Evolutionary conservation across 2,329 filamentous ascomycete genomes (phyloP).

Genomic region (Reticulascus tulasneorum): DNA sequence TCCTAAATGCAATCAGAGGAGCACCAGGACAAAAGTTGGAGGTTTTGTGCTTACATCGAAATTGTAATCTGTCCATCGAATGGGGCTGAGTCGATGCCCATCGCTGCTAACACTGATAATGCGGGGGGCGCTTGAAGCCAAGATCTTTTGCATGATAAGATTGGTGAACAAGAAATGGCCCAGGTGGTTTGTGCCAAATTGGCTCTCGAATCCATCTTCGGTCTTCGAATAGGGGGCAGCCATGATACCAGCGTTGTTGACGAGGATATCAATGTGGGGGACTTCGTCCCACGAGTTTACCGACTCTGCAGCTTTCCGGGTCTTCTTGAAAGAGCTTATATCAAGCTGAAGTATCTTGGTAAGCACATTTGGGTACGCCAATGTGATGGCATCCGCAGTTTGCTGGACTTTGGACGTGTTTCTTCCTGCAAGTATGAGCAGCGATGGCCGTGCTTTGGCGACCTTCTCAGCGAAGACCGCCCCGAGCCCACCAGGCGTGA

Average conservation of each 20-base stretch:
- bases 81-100: slow-evolving; percentile 35
- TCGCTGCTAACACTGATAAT: slow-evolving; percentile 42
- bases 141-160: slow-evolving; percentile 26
- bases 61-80: slow-evolving; percentile 40
- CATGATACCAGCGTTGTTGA: slow-evolving; percentile 43
- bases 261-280: slow-evolving; percentile 32
- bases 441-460: slow-evolving; percentile 32
- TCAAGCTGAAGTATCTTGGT: slow-evolving; percentile 32
- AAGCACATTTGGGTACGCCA: slow-evolving; percentile 25
- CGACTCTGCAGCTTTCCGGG: slow-evolving; percentile 33
- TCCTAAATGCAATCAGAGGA: neutral
- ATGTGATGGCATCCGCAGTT: slow-evolving; percentile 30
- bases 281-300: slow-evolving; percentile 29
- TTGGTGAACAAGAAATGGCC: slow-evolving; percentile 37
- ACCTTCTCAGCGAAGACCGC: slow-evolving; percentile 30
- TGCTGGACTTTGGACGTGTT: slow-evolving; percentile 33
- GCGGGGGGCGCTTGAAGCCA: slow-evolving; percentile 21
- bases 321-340: slow-evolving; percentile 32
- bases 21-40: neutral
- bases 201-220: slow-evolving; percentile 34
- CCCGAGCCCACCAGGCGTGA: slow-evolving; percentile 35
- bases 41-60: slow-evolving; percentile 27
- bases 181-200: slow-evolving; percentile 33
- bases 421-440: slow-evolving; percentile 44
- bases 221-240: slow-evolving; percentile 23